Base-by-base conservation (phyloP, 1,139 yeast genomes). In the Nakaseomyces glabratus region DNA sequence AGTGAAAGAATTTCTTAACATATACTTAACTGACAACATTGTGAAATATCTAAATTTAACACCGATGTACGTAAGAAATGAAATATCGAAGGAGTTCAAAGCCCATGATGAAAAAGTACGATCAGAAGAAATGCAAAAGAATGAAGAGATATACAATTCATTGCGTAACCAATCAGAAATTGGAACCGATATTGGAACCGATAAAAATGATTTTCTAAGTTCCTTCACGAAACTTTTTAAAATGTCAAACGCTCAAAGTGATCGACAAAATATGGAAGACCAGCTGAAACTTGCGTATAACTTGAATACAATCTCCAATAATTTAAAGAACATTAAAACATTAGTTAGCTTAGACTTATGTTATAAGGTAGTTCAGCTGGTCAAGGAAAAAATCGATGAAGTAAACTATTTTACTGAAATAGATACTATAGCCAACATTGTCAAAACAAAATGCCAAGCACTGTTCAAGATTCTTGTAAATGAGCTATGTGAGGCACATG, bases 401-500 rank as follows among this genome's bases (percentile, higher is more conserved):
- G 53, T 55, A 34, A 51, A 57, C 19, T 46, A 48, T 31, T 60
- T 67, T 39, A 37, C 45, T 24, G 40, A 34, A 13, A 34, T 44
- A 15, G 39, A 39, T 23, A 45, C 33, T 40, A 56, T 29, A 44
- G 57, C 41, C 41, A 34, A 37, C 34, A 45, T 31, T 10, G 44
- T 41, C 57, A 68, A 39, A 59, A 67, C 42, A 65, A 82, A 57
- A 69, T 53, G 59, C 35, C 57, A 53, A 36, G 49, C 69, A 17
- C 64, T 86, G 2, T 90, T 85, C 51, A 75, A 77, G 13, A 73
- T 71, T 32, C 69, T 82, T 20, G 62, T 88, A 10, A 72, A 70
- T 3, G 63, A 72, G 4, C 63, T 88, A n/a, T 82, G 90, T 3
- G 67, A 68, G 14, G 66, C 73, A 16, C 97, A 90, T 58, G 68